Conservation (phyloP, 208 protist genomes). For the Trypanosoma theileri region DNA sequence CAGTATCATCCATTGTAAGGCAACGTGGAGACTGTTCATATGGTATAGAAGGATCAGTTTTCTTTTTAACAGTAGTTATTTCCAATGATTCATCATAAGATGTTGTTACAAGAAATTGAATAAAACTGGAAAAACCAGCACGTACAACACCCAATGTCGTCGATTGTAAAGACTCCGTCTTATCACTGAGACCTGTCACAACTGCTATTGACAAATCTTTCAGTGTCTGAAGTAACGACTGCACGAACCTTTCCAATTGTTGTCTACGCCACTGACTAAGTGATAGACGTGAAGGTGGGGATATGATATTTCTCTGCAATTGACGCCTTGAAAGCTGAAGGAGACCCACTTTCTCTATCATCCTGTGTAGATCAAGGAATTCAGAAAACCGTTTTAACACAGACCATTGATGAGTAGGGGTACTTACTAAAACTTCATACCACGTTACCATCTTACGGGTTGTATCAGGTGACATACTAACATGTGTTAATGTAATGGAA, state of each 20-base stretch:
- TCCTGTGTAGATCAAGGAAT: constrained; percentile 15
- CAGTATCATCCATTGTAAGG: constrained; percentile 1
- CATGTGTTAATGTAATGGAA: constrained; percentile 6
- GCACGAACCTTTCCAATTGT: constrained; percentile 11
- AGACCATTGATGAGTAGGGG: constrained; percentile 21
- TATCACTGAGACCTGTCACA: background rate
- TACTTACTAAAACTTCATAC: constrained; percentile 25
- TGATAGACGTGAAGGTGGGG: constrained; percentile 16
- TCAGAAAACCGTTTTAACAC: constrained; percentile 35
- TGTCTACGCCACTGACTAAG: background rate
- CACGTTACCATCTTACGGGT: constrained; percentile 19
- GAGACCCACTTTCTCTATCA: constrained; percentile 15
- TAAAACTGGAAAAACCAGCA: constrained; percentile 16
- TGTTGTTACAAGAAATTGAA: constrained; percentile 19
- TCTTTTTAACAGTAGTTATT: background rate
- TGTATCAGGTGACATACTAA: constrained; percentile 3
- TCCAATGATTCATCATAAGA: constrained; percentile 6
- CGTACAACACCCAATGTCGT: constrained; percentile 4
- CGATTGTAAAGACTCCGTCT: background rate
- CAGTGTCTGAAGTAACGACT: constrained; percentile 16
- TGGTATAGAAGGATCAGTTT: background rate
- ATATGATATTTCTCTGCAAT: background rate
- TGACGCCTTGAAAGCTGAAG: constrained; percentile 4
- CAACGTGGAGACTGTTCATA: background rate
- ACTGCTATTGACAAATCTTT: constrained; percentile 17